Evolutionary conservation across 108 stramenopile species (phyloP), one percentile per base, ranked within the genome.

Genomic region (Mediolabrus comicus): DNA sequence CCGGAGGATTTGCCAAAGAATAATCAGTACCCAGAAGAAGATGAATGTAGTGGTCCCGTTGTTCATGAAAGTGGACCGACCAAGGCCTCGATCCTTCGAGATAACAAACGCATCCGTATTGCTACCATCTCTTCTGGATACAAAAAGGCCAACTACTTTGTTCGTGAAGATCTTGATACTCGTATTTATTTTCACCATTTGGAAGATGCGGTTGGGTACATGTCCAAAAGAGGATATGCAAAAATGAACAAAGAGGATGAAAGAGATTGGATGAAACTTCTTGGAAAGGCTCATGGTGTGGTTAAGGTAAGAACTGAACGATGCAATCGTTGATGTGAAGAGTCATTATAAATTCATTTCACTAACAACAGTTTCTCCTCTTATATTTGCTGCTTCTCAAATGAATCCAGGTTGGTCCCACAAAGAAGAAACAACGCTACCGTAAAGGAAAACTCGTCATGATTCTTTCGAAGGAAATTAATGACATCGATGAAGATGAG

Each of bases 151-250:
- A 61, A 46, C 32, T 75, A 60, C 49, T 75, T 75, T 29, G 74
- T 75, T 2, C 49, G 74, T 10, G 74, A 75, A 19, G 74, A 75
- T 75, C 39, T 75, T n/a, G 74, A 75, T 55, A 66, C 65, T 25
- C 53, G 74, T 13, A 75, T 75, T 25, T 75, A 75, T 26, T 75
- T 75, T 33, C 65, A 67, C 26, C 53, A 75, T n/a, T 67, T 75
- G 52, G 74, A 75, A 12, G 74, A 75, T 56, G 74, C 74, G 4
- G 31, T 75, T 0, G 39, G 51, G 6, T 75, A 75, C 51, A 75
- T 75, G 74, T 56, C 65, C 1, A 36, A 34, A 51, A 59, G 74
- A 59, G 74, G 74, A 32, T 75, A 75, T 62, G 59, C 59, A 25
- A 59, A 58, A 27, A 75, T 75, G 74, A 49, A 41, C 27, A 59